These are phyloP conservation scores for Botryotinia globosa DNA, from an alignment of 2,329 filamentous ascomycete genomes.

Conservation along the genomic window DNA sequence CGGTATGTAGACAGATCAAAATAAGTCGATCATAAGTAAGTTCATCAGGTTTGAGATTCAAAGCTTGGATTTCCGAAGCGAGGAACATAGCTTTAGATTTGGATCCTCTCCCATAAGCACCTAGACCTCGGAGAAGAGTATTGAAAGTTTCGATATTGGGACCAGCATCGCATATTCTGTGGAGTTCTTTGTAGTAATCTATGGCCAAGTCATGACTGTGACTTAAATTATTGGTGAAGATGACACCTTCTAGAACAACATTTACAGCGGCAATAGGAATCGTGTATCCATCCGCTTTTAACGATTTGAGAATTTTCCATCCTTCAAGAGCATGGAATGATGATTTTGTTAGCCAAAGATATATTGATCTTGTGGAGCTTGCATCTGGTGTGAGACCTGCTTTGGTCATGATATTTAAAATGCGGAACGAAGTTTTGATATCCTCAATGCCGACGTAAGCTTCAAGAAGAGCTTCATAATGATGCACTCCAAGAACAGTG, in stretches of 20 bases:
- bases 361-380: conserved; percentile 63
- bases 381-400: conserved; percentile 56
- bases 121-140: conserved; percentile 48
- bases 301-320: conserved; percentile 54
- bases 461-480: conserved; percentile 78
- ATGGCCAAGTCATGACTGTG: conserved; percentile 50
- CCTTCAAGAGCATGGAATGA: conserved; percentile 48
- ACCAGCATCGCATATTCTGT: conserved; percentile 47
- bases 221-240: conserved; percentile 34
- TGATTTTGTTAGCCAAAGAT: conserved; percentile 50
- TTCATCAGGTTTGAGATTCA: conserved; percentile 52
- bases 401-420: conserved; percentile 70
- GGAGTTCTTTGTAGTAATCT: conserved; percentile 59
- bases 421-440: conserved; percentile 62
- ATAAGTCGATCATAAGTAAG: conserved; percentile 62
- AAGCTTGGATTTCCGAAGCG: conserved; percentile 57
- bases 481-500: conserved; percentile 58
- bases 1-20: conserved; percentile 48
- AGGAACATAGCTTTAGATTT: conserved; percentile 59
- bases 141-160: conserved; percentile 59
- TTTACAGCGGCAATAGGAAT: conserved; percentile 53
- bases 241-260: conserved; percentile 39
- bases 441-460: conserved; percentile 62
- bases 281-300: conserved; percentile 48
- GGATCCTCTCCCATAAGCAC: conserved; percentile 36